Base-by-base conservation (phyloP, 139 green algal species). In the Micractinium sp. region DNA sequence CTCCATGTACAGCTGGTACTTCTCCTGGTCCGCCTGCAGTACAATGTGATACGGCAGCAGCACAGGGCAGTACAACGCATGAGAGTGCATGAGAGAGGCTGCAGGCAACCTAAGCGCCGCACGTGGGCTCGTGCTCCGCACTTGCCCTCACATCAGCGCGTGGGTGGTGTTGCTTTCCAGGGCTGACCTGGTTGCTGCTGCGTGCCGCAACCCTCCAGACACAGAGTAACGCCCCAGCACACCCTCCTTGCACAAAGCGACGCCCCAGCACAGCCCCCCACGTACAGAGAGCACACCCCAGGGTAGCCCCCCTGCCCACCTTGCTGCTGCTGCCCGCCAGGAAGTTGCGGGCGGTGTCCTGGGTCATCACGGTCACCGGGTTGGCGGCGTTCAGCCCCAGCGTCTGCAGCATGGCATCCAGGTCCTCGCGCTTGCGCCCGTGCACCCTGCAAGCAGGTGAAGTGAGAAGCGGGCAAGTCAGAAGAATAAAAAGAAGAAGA, bases 1-100 rank as follows among this genome's bases (percentile, higher is more conserved):
- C 82, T 95, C 81, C 95, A 97, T 96, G 91, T 95, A 97, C 80
- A 96, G 91, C 20, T 93, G 76, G 81, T 93, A 97, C 91, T 96
- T 96, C 63, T 92, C 86, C 29, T 80, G 79, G 56, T 93, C 92
- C 2, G 66, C 41, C 81, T 86, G 74, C 47, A 9, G 47, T 56
- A 56, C 47, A 56, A 9, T 56, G 47, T 56, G 47, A 9, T 9
- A 56, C 9, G 47, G 47, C n/a, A n/a, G 47, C 47, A 56, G 47
- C 9, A 56, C 47, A 56, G 47, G 47, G 47, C 47, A 56, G 47
- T 56, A 56, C 47, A 56, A 5, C 47, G 47, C 9, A 9, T 56
- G 47, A 16, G 47, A 16, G 47, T n/a, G n/a, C n/a, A 56, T 16
- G 47, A 56, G 5, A 9, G 66, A 73, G 66, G 66, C 23, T 29